Evolutionary conservation across 1,284 basidiomycete species (phyloP), one percentile per base, ranked within the genome.

Genomic region (Caloboletus inedulis): DNA sequence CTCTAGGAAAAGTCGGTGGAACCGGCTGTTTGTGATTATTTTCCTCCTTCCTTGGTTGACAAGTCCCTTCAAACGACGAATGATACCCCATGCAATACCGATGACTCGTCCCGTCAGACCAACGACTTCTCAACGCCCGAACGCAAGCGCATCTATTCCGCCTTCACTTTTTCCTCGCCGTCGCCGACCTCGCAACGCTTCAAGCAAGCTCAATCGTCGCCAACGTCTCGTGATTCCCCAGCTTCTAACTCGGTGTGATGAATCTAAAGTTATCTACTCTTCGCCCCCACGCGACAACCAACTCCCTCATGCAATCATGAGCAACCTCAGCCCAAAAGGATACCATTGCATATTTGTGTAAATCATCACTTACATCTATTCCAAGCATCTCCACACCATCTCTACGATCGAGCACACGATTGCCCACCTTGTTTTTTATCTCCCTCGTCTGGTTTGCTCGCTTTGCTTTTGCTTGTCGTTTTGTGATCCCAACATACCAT

Each of bases 81-180:
- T 18, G 59, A 56, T 19, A 30, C 46, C 16, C 45, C 44, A 5
- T 45, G 49, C 19, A 47, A 49, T 62, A 65, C 8, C 56, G 69
- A 49, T 62, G 63, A 56, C 62, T 51, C 58, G 46, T 61, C 62
- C 50, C 56, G 47, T 54, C 62, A 60, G 58, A 58, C 53, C 68
- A 71, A 70, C 25, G 50, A 53, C 10, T 80, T 87, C 57, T 81
- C 83, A 13, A 88, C 87, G 1, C 86, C 86, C 2, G 83, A 89
- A 62, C 81, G 85, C 59, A 81, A 82, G 62, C 75, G 75, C 53
- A 81, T 84, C 53, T 87, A 85, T 63, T 76, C 84, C n/a, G 74
- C 83, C 2, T 89, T 89, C 65, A 89, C 87, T 5, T 89, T 89
- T 72, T 78, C 80, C 7, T 82, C 85, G 0, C 86, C 87, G 3